phyloP scores from a whole-genome alignment of 2,329 filamentous ascomycete species.

The Xylariales sp. region DNA sequence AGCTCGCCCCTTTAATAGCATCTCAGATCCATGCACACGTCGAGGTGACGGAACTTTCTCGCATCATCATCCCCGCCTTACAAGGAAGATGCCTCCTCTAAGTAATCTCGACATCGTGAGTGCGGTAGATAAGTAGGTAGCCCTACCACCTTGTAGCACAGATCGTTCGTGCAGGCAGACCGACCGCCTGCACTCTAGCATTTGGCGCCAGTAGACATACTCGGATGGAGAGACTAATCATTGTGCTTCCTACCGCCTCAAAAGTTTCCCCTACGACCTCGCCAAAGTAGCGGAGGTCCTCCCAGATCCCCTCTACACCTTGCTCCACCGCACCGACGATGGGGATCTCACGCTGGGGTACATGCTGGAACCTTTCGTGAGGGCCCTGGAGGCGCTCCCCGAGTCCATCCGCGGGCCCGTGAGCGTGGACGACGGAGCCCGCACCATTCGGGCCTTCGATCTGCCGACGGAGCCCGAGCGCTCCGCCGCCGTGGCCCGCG shows the following conservation, averaged over 20 bases:
- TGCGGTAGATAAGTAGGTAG: conserved; percentile 50
- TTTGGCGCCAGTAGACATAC: too few species aligned
- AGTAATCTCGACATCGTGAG: conserved; percentile 48
- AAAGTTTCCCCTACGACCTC: conserved; percentile 73
- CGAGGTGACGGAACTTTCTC: neutral
- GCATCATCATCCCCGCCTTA: neutral
- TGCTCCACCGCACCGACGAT: conserved; percentile 30
- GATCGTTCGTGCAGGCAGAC: neutral
- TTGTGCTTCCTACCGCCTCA: too few species aligned
- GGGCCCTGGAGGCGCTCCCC: conserved; percentile 43
- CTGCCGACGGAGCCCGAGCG: conserved; percentile 58
- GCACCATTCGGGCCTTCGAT: conserved; percentile 60
- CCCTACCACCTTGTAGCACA: conserved; percentile 2
- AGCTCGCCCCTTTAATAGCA: too few species aligned
- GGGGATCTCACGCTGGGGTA: conserved; percentile 45
- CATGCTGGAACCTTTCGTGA: conserved; percentile 46
- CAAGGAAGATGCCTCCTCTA: conserved; percentile 11
- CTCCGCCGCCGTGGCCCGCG: conserved; percentile 48
- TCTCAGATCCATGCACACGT: neutral
- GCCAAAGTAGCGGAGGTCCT: conserved; percentile 46
- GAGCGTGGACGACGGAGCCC: conserved; percentile 51
- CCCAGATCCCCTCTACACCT: conserved; percentile 60
- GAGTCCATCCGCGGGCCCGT: conserved; percentile 52
- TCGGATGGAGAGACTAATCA: too few species aligned
- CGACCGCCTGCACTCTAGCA: conserved; percentile 1